Evolutionary conservation across 345 rosid species (phyloP), one percentile per base, ranked within the genome.

Genomic region (Balakata baccata): DNA sequence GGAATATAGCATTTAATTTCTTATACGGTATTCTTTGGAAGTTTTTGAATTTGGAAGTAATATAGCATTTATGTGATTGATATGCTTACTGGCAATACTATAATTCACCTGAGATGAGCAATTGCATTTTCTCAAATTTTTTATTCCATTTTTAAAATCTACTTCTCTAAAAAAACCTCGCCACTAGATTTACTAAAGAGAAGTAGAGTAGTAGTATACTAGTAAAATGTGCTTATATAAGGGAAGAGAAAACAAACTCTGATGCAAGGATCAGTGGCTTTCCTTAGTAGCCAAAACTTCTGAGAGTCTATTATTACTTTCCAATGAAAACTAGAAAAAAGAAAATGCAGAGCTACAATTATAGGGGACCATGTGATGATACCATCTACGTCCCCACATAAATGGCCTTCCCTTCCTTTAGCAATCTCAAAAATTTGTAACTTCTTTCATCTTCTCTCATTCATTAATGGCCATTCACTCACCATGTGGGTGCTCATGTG

Each of bases 401-500:
- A 72, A 18, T 72, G 54, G 8, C 25, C 23, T 58, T 54, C 20
- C 52, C 39, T 25, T 38, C 25, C 62, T 43, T 20, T 18, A 22
- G 6, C 50, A 29, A 11, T 47, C 18, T 12, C 5, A 60, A 60
- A 56, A 7, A 12, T 60, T 7, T 43, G 12, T 10, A 22, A 13
- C 57, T 38, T 68, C n/a, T 11, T 8, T 45, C 22, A 39, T 60
- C 64, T 65, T 46, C 41, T 51, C 46, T 57, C 53, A 17, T 64
- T 22, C 66, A 69, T 65, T 73, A 18, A 65, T 77, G 80, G 34
- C 76, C 17, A 6, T 77, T 82, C 70, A 63, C 2, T 45, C 11
- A 43, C 80, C 84, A 76, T 72, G 79, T 74, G 84, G 71, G 39
- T 12, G 47, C 51, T 29, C 34, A 29, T 29, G 34, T 29, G 34